A percentile compares a stretch with the other conserved stretches of the same genome.
Evolutionary conservation across 495 filamentous ascomycete genomes (phyloP).

Genomic region (Durotheca rogersii): DNA sequence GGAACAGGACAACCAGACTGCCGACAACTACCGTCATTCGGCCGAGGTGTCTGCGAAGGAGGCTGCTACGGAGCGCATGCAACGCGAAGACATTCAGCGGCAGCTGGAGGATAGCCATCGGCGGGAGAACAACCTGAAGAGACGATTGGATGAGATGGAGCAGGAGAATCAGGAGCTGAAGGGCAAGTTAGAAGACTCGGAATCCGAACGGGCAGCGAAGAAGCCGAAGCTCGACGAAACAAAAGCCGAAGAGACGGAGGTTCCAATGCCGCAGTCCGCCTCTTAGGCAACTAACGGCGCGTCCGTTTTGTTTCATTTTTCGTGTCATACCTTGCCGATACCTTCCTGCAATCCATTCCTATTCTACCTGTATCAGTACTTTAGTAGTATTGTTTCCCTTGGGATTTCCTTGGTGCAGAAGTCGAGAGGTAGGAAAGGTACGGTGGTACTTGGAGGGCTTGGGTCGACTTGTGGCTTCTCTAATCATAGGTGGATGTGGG

Average conservation of each 20-base stretch:
- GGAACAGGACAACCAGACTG: conserved; percentile 61
- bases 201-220: conserved; percentile 39
- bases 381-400: conserved; percentile 20
- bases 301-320: neutral
- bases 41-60: conserved; percentile 46
- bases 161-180: conserved; percentile 49
- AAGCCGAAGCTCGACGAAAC: conserved; percentile 39
- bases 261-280: conserved; percentile 31
- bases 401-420: conserved; percentile 13
- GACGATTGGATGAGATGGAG: conserved; percentile 78
- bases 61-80: conserved; percentile 39
- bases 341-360: conserved; percentile 6
- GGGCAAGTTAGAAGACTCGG: conserved; percentile 38
- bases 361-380: conserved; percentile 27
- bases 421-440: conserved; percentile 8
- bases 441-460: conserved; percentile 19
- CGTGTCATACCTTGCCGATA: conserved; percentile 7
- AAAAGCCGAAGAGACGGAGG: conserved; percentile 29
- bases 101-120: conserved; percentile 73
- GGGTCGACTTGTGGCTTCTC: conserved; percentile 14
- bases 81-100: conserved; percentile 54
- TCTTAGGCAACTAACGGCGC: conserved; percentile 8
- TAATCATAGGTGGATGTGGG: conserved; percentile 28
- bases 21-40: conserved; percentile 39
- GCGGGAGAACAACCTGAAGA: conserved; percentile 80